Conservation (phyloP, 2,329 filamentous ascomycete species). For the Pezicula radicicola region DNA sequence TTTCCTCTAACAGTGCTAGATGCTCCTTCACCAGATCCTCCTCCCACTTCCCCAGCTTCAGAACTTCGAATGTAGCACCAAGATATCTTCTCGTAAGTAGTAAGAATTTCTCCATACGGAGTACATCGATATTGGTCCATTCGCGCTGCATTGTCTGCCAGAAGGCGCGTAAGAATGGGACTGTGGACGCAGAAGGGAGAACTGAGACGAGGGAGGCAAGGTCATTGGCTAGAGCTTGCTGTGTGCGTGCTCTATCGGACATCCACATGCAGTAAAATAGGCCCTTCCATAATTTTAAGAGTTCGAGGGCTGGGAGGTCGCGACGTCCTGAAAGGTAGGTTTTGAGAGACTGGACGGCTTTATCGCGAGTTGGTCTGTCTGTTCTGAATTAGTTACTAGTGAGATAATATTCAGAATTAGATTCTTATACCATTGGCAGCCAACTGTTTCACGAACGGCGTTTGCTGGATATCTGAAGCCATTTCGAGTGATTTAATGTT, state of each 20-base stretch:
- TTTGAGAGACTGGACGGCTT: constrained; percentile 73
- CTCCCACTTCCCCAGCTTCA: constrained; percentile 34
- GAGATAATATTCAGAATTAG: not conserved
- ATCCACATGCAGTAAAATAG: constrained; percentile 94
- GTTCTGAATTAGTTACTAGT: constrained; percentile 1
- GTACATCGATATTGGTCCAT: constrained; percentile 69
- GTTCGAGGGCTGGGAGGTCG: constrained; percentile 64
- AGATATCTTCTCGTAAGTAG: constrained; percentile 78
- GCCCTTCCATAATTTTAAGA: constrained; percentile 91
- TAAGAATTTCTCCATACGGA: constrained; percentile 91
- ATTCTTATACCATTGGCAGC: constrained; percentile 29
- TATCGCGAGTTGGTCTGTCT: constrained; percentile 78
- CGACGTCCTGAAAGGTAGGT: constrained; percentile 67
- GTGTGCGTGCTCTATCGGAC: constrained; percentile 83
- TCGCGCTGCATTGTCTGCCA: constrained; percentile 69
- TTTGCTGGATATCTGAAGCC: constrained; percentile 23
- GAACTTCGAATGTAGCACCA: constrained; percentile 59
- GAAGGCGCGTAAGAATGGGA: constrained; percentile 58
- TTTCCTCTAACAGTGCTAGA: constrained; percentile 42
- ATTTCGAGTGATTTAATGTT: not conserved
- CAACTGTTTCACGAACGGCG: constrained; percentile 31
- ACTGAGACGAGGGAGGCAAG: constrained; percentile 68
- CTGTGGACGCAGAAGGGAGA: constrained; percentile 45
- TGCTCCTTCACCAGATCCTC: constrained; percentile 35
- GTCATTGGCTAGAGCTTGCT: constrained; percentile 77